phyloP scores from a whole-genome alignment of 805 yeast species.

The Saccharomyces cerevisiae region DNA sequence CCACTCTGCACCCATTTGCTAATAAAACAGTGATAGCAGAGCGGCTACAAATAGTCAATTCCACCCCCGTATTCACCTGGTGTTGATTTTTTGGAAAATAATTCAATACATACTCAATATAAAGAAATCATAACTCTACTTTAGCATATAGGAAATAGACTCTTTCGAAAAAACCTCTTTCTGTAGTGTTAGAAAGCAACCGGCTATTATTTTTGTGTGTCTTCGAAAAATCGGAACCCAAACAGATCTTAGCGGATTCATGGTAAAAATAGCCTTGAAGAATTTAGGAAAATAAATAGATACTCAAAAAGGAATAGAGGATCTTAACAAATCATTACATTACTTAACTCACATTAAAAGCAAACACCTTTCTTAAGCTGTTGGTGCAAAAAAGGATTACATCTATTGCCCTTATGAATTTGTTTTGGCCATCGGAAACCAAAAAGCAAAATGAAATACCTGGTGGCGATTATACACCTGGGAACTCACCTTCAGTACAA shows the following conservation, averaged over 20 bases:
- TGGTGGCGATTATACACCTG: background rate
- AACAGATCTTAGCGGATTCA: background rate
- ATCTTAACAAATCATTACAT: background rate
- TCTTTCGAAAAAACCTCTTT: background rate
- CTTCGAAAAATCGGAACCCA: background rate
- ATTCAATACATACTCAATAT: background rate
- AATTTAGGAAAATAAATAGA: background rate
- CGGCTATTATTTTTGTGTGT: background rate
- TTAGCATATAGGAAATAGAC: background rate
- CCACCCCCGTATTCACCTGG: conserved; percentile 63
- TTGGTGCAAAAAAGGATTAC: background rate
- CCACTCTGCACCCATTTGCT: background rate
- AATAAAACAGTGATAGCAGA: conserved; percentile 50
- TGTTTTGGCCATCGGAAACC: conserved; percentile 7
- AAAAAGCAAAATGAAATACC: conserved; percentile 1
- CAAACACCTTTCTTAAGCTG: background rate
- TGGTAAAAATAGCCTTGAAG: background rate
- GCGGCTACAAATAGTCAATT: conserved; percentile 45
- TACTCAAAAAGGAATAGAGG: background rate
- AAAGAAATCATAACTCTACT: background rate
- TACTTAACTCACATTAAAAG: background rate
- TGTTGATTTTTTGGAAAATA: conserved; percentile 31
- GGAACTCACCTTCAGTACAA: background rate
- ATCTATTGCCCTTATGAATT: conserved; percentile 6
- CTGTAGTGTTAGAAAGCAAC: background rate